Evolutionary conservation across 106 monocot genomes (phyloP).

Genomic region (Dioscorea zingiberensis): DNA sequence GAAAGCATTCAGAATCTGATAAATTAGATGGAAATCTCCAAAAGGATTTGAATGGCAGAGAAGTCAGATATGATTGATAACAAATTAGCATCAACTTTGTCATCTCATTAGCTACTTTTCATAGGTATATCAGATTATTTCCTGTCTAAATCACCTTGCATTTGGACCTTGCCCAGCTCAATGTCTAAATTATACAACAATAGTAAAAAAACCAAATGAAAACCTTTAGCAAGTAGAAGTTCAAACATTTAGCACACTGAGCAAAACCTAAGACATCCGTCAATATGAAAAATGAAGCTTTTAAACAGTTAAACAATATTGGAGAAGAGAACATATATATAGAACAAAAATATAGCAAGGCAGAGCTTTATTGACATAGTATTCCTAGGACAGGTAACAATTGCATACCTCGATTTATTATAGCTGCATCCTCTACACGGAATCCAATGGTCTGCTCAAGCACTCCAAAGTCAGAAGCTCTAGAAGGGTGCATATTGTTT

Average conservation of each 20-base stretch:
- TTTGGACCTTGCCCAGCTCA: too few species aligned
- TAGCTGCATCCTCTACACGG: conserved; percentile 17
- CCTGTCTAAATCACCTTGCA: too few species aligned
- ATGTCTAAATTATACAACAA: too few species aligned
- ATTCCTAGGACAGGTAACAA: not conserved
- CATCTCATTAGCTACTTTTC: too few species aligned
- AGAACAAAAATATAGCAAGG: not conserved
- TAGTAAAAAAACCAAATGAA: too few species aligned
- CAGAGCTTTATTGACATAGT: not conserved
- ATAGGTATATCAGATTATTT: too few species aligned
- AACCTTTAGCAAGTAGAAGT: not conserved
- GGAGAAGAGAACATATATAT: not conserved
- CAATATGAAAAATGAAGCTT: not conserved
- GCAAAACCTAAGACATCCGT: too few species aligned
- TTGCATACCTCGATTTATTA: not conserved
- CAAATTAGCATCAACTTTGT: too few species aligned
- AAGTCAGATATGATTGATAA: too few species aligned
- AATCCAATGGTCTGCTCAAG: conserved; percentile 40
- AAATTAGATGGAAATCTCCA: too few species aligned
- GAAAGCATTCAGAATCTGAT: not conserved
- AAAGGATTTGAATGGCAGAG: too few species aligned
- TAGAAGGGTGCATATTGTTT: conserved; percentile 34
- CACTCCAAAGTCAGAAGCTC: conserved; percentile 28
- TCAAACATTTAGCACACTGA: not conserved
- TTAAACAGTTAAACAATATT: not conserved